Evolutionary conservation across 495 filamentous ascomycete genomes (phyloP), one percentile per base, ranked within the genome.

Genomic region (Daldinia bambusicola): DNA sequence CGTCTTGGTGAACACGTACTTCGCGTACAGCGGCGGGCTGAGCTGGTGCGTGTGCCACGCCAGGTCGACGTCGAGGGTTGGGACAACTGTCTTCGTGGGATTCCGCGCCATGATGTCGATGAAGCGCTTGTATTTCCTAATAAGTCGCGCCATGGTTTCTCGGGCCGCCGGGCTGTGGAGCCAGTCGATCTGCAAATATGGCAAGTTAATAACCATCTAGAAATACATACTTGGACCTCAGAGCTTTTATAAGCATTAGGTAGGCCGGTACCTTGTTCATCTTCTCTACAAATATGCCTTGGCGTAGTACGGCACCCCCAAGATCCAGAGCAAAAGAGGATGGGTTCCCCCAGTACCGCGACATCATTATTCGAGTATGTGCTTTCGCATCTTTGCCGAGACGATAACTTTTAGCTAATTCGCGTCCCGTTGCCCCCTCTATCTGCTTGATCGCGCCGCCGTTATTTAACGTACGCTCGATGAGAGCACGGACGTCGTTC

Each of bases 51-150:
- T 89, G 72, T 92, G 89, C 93, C 94, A 97, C 7, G 88, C 93
- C 0, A 97, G 81, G 76, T 97, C 93, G n/a, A 97, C 86, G 67
- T 97, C 93, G 1, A 97, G 82, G 12, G 94, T 97, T 2, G 93
- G 94, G 0, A 97, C 92, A 0, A 87, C 88, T 43, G 87, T 83
- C 12, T 87, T 75, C 1, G 73, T 64, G 0, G 86, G 84, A 72
- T 92, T 78, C 1, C 63, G 50, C 0, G 74, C 72, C 78, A 97
- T 92, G 69, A 97, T 89, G 0, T 63, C 18, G 37, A 93, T 83
- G 81, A 93, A 97, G 10, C 89, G 83, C 13, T 70, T 50, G 75
- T 96, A 97, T 74, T 94, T 94, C 2, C 66, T 78, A 20, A 93
- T 79, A 0, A 93, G 82, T 0, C 92, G 87, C 1, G 63, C 38